Evolutionary conservation across 176 grass and related monocot species (phyloP).

Genomic region (Aechmea fasciata): DNA sequence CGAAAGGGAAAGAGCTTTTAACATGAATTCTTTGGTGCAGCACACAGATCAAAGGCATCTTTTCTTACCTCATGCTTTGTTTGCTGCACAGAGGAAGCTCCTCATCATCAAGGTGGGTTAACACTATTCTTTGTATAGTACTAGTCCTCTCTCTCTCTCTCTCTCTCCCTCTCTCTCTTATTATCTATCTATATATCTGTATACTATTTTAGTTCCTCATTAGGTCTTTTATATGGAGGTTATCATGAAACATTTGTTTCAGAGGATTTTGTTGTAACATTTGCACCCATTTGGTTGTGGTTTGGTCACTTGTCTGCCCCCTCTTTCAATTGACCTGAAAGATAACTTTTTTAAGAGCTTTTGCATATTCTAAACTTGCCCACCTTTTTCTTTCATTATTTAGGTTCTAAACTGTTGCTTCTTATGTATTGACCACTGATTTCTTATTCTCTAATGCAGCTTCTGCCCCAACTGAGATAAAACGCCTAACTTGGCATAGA

Average conservation of each 20-base stretch:
- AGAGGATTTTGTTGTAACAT: too few species aligned
- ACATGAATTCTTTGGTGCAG: slow-evolving; percentile 37
- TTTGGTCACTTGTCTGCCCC: too few species aligned
- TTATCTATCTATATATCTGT: too few species aligned
- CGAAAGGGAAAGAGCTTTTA: neutral
- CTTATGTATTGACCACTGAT: neutral
- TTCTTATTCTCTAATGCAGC: slow-evolving; percentile 45
- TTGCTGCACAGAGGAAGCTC: slow-evolving; percentile 59
- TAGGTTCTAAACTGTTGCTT: neutral
- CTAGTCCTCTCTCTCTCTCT: slow-evolving; percentile 5
- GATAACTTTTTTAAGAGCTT: neutral
- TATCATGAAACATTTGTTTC: too few species aligned
- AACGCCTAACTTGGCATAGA: slow-evolving; percentile 78
- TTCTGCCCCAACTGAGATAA: slow-evolving; percentile 47
- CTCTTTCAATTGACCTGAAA: neutral
- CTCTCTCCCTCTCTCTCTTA: slow-evolving; percentile 14
- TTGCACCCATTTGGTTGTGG: too few species aligned
- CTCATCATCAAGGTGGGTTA: slow-evolving; percentile 61
- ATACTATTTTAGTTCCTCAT: neutral
- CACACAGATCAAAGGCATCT: slow-evolving; percentile 39
- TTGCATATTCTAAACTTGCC: too few species aligned
- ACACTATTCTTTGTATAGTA: slow-evolving; percentile 1
- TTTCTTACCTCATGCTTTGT: slow-evolving; percentile 61
- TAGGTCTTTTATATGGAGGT: too few species aligned
- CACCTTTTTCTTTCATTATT: neutral